Evolutionary conservation across 371 early-diverging fungal genomes (phyloP).

Genomic region (Mucor sp.): DNA sequence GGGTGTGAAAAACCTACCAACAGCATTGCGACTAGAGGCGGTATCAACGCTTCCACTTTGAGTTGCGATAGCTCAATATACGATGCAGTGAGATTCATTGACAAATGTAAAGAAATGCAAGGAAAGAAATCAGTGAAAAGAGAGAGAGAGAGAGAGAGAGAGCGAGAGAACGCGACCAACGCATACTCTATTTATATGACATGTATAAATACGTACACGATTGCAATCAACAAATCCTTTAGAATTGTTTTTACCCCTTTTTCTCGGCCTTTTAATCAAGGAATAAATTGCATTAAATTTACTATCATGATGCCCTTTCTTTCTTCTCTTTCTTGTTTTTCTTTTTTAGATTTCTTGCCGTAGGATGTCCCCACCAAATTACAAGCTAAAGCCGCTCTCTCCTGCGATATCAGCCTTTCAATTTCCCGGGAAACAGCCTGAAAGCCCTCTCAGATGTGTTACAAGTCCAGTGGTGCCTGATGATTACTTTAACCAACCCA

Average conservation of each 20-base stretch:
- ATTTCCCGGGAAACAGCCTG: slow-evolving; percentile 18
- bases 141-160: too few species aligned
- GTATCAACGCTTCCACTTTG: not conserved
- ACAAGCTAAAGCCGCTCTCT: slow-evolving; percentile 19
- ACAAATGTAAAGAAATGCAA: not conserved
- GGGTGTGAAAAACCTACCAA: not conserved
- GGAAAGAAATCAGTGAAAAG: not conserved
- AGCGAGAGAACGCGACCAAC: too few species aligned
- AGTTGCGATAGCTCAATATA: not conserved
- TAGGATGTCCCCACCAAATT: not conserved
- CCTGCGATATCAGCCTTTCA: slow-evolving; percentile 45
- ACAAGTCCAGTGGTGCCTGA: not conserved
- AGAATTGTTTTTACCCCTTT: slow-evolving; percentile 3
- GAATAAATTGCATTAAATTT: slow-evolving; percentile 1
- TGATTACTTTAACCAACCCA: slow-evolving; percentile 2
- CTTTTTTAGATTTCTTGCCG: not conserved
- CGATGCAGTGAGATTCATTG: not conserved
- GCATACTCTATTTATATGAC: too few species aligned
- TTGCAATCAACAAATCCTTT: not conserved
- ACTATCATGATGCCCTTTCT: not conserved
- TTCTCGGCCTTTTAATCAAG: not conserved
- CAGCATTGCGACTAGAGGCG: not conserved
- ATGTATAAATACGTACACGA: too few species aligned
- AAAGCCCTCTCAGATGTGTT: not conserved
- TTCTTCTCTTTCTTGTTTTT: not conserved